Evolutionary conservation across 1,284 basidiomycete species (phyloP).

Genomic region (Farysia itapuensis): DNA sequence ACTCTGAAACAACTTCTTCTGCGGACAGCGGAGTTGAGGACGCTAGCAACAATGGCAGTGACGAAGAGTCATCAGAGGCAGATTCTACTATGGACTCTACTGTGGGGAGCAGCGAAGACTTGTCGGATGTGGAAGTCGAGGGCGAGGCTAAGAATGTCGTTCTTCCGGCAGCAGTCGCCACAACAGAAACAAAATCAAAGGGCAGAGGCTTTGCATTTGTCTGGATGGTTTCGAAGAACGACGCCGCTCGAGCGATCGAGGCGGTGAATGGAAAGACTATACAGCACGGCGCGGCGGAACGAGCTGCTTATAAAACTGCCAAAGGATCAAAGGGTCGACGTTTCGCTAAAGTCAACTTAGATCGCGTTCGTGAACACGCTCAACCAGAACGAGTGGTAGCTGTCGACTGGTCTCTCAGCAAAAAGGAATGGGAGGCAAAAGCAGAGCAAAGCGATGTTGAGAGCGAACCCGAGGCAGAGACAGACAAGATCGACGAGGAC

Average conservation of each 20-base stretch:
- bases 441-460: slow-evolving; percentile 63
- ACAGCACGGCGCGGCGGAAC: slow-evolving; percentile 70
- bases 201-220: slow-evolving; percentile 91
- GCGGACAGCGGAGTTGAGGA: slow-evolving; percentile 55
- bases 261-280: slow-evolving; percentile 77
- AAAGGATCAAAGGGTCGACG: slow-evolving; percentile 70
- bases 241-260: slow-evolving; percentile 81
- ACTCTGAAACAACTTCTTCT: slow-evolving; percentile 11
- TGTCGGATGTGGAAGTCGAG: neutral
- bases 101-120: too few relatives aligned
- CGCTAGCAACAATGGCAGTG: slow-evolving; percentile 60
- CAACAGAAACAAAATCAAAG: slow-evolving; percentile 51
- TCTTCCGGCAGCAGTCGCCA: slow-evolving; percentile 3
- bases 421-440: slow-evolving; percentile 81
- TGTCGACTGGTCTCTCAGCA: slow-evolving; percentile 95
- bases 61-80: slow-evolving; percentile 61
- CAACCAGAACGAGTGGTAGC: slow-evolving; percentile 73
- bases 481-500: slow-evolving; percentile 57
- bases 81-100: slow-evolving; percentile 1
- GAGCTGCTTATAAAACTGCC: slow-evolving; percentile 68
- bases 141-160: neutral
- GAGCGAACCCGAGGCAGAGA: slow-evolving; percentile 67
- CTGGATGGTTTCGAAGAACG: slow-evolving; percentile 84
- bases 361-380: slow-evolving; percentile 31
- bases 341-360: slow-evolving; percentile 64